phyloP scores from a whole-genome alignment of 345 rosid genomes.

The Eucalyptus regnans region DNA sequence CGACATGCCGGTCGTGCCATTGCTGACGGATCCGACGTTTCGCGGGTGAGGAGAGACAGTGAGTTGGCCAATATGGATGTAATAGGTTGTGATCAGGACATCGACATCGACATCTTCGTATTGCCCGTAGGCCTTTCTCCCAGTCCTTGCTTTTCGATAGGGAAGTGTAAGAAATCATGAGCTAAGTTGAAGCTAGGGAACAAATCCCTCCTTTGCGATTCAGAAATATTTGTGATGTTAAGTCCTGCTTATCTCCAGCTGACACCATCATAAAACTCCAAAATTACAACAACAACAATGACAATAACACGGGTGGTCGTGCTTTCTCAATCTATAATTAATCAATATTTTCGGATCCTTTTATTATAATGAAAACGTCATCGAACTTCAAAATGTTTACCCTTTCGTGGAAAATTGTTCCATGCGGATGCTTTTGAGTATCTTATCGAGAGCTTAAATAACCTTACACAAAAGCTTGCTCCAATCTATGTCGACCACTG shows the following conservation, averaged over 20 bases:
- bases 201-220: not conserved
- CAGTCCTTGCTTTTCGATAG: not conserved
- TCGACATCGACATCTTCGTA: not conserved
- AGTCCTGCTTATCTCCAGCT: not conserved
- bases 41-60: not conserved
- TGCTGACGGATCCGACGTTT: not conserved
- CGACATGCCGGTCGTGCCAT: not conserved
- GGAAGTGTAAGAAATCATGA: not conserved
- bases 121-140: not conserved
- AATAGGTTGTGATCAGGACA: not conserved
- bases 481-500: accelerated
- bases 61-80: not conserved
- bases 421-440: not conserved
- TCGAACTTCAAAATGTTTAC: accelerated
- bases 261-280: not conserved
- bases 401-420: not conserved
- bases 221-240: not conserved
- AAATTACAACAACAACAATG: not conserved
- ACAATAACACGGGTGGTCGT: not conserved
- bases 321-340: not conserved
- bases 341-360: not conserved
- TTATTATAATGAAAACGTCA: not conserved
- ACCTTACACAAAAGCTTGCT: not conserved
- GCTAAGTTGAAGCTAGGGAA: not conserved
- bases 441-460: not conserved